phyloP scores from a whole-genome alignment of 495 filamentous ascomycete species.

The Jackrogersella multiformis region DNA sequence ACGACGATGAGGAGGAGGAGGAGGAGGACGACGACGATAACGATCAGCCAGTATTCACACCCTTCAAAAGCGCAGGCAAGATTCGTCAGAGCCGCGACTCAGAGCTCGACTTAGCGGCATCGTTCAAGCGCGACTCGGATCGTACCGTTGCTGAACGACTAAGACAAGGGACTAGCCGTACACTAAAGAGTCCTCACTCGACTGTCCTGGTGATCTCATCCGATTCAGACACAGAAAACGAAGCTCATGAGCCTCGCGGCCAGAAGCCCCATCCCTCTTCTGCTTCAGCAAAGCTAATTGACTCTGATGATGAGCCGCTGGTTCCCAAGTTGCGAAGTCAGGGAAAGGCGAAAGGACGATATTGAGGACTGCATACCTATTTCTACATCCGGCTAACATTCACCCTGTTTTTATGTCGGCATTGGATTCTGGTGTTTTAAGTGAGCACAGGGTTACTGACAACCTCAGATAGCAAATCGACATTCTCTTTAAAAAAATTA shows the following conservation, averaged over 20 bases:
- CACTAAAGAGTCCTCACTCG: neutral
- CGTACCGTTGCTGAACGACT: neutral
- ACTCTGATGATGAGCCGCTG: neutral
- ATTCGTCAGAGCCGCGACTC: neutral
- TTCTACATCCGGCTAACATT: neutral
- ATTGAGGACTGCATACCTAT: neutral
- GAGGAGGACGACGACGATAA: conserved; percentile 1
- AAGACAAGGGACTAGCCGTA: neutral
- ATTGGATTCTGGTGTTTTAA: neutral
- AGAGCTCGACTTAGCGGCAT: neutral
- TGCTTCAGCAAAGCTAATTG: neutral
- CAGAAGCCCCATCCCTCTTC: neutral
- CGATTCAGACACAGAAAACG: neutral
- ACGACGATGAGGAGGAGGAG: neutral
- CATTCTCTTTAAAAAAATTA: neutral
- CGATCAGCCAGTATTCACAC: neutral
- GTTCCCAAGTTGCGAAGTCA: neutral
- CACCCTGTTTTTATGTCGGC: neutral
- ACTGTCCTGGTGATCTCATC: neutral
- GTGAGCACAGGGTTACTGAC: neutral
- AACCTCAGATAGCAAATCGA: neutral
- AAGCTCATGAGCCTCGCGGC: neutral
- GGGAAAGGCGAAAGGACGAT: neutral
- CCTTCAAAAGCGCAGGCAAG: neutral
- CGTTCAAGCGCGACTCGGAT: neutral